These are phyloP conservation scores for Petunia axillaris DNA, from an alignment of 257 asterid genomes.

Conservation along the genomic window DNA sequence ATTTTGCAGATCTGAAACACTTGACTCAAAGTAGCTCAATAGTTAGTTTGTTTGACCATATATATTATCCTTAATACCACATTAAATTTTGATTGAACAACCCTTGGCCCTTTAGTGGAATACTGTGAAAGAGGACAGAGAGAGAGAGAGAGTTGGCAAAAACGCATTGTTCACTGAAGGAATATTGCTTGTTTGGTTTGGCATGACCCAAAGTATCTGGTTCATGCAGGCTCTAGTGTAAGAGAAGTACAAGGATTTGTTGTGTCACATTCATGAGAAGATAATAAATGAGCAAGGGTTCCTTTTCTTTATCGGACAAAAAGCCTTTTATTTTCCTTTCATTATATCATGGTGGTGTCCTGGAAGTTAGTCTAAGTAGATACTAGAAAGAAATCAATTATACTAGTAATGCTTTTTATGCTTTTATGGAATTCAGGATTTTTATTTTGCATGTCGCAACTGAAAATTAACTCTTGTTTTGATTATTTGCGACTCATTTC, in stretches of 20 bases:
- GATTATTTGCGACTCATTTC: background rate
- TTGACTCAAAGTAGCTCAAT: conserved; percentile 12
- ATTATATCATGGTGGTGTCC: too few relatives aligned
- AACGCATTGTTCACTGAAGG: conserved; percentile 19
- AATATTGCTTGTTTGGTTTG: conserved; percentile 22
- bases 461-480: background rate
- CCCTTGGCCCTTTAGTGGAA: background rate
- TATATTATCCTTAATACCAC: conserved; percentile 4
- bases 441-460: background rate
- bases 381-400: too few relatives aligned
- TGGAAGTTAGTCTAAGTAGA: too few relatives aligned
- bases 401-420: too few relatives aligned
- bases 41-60: conserved; percentile 1
- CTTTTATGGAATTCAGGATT: background rate
- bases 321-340: background rate
- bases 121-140: background rate
- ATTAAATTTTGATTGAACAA: background rate
- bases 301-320: conserved; percentile 21
- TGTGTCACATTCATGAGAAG: conserved; percentile 21
- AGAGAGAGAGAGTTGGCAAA: background rate
- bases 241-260: conserved; percentile 10
- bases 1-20: background rate
- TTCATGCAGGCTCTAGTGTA: conserved; percentile 24
- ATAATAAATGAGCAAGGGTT: conserved; percentile 6
- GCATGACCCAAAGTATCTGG: conserved; percentile 23